Base-by-base conservation (phyloP, 495 filamentous ascomycete species). In the Penicillium maclennaniae region DNA sequence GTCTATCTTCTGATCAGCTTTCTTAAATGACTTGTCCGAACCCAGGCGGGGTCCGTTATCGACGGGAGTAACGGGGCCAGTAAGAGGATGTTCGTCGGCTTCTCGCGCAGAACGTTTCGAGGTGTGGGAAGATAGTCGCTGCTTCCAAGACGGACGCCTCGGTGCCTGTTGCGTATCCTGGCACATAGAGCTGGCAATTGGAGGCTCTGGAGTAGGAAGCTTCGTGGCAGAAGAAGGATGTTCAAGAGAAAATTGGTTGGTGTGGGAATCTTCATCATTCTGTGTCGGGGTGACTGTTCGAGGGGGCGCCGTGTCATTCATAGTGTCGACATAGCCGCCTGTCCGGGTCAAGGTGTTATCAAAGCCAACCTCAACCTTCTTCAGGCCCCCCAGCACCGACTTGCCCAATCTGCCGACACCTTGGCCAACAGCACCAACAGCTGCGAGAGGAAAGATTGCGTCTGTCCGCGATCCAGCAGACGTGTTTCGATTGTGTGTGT, bases 401-500 rank as follows among this genome's bases (percentile, higher is more conserved):
- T 74, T 78, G 7, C 82, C 82, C 21, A 85, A 42, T 41, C 73
- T 79, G 3, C 78, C 87, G 10, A 92, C 74, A 28, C 83, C 83
- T 15, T 83, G 79, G 6, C 83, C 81, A 17, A 91, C 74, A 20
- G 74, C 79, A 17, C 59, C 69, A 25, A 69, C 71, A 5, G 69
- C 67, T 21, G 61, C 31, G 31, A 12, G 31, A 1, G 31, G 31
- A 34, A 34, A 4, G 1, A 12, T 74, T 16, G 68, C 61, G 9
- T 65, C 65, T 6, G 55, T 34, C 19, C 56, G 53, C 44, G 54
- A 54, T 31, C 47, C 28, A 36, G 71, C 66, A 14, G 67, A 69
- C 34, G 37, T 68, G 38, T 63, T 62, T 60, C 55, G 17, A 43
- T 51, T 52, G 57, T 59, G 52, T 47, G 54, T 38, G 60, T 65